Percentiles rank a stretch among this genome's conserved stretches.
phyloP scores from a whole-genome alignment of 1,284 basidiomycete genomes.

The Psilocybe mexicana region DNA sequence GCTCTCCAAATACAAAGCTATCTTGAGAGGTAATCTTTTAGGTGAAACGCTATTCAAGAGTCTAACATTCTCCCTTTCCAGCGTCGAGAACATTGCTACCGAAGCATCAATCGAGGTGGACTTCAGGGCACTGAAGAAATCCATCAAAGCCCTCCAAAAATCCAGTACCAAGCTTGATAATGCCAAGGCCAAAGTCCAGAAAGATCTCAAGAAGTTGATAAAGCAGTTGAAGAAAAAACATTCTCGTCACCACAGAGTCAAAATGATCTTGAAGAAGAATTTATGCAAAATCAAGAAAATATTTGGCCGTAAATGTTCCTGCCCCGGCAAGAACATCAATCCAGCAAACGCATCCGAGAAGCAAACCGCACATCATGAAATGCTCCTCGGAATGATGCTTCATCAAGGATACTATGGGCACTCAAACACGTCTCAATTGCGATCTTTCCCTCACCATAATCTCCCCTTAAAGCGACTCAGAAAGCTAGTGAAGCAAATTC shows the following conservation, averaged over 20 bases:
- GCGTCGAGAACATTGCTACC: conserved; percentile 44
- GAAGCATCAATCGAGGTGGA: conserved; percentile 35
- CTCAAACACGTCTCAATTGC: not conserved
- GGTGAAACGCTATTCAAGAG: not conserved
- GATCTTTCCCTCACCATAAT: conserved; percentile 8
- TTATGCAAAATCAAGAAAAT: conserved; percentile 16
- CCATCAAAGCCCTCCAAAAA: conserved; percentile 46
- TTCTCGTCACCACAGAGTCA: conserved; percentile 6
- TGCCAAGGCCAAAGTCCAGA: conserved; percentile 44
- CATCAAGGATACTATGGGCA: conserved; percentile 13
- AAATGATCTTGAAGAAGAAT: conserved; percentile 7
- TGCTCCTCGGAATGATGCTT: conserved; percentile 13
- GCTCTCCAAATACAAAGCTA: conserved; percentile 60
- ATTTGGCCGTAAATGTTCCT: conserved; percentile 14
- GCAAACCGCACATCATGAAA: conserved; percentile 7
- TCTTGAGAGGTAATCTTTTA: conserved; percentile 45
- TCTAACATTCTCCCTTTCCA: conserved; percentile 23
- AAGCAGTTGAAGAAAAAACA: conserved; percentile 30
- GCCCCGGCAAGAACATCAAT: conserved; percentile 3
- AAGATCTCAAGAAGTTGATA: conserved; percentile 18
- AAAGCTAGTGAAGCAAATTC: conserved; percentile 62
- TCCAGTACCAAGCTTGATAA: conserved; percentile 55
- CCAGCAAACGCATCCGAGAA: not conserved
- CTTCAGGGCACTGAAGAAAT: conserved; percentile 43
- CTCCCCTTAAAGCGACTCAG: conserved; percentile 45